Evolutionary conservation across 2,329 filamentous ascomycete genomes (phyloP), one percentile per base, ranked within the genome.

Genomic region (Pseudocercospora macadamiae): DNA sequence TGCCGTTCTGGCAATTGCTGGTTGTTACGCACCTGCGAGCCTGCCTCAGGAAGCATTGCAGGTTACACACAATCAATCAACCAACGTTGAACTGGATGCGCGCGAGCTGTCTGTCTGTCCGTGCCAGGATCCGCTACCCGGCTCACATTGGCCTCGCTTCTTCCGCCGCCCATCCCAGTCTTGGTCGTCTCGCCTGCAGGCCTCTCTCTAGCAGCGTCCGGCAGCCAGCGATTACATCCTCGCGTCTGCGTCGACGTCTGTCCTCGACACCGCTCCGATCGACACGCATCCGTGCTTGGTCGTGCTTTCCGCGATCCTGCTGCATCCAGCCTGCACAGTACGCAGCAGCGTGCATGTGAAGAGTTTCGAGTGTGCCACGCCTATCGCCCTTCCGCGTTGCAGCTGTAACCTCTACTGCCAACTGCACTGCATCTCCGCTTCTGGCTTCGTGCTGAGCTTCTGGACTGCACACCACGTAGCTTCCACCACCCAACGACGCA

Each of bases 281-380:
- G 51, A 53, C 36, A 53, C n/a, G n/a, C n/a, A n/a, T 30, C 51
- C 51, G 37, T 53, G 51, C 51, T 36, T 39, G 16, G 32, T 39
- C 51, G 30, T 25, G 32, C 28, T 18, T 25, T 39, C 30, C 30
- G 26, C 47, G 6, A 32, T 49, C 47, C 47, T 49, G 7, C 36
- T 39, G 36, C 36, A 12, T n/a, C n/a, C n/a, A n/a, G n/a, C 21
- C 44, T 47, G 44, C 37, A 42, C 37, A 42, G 6, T 12, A 42
- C 18, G 18, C 37, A 42, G 18, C 18, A 42, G 37, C 37, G 37
- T 42, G 37, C 44, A 47, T 47, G 44, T 47, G 44, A 47, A 47
- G 23, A 47, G 44, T 42, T 42, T 42, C 37, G 36, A 42, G 18
- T 21, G 18, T 42, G 37, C 37, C 23, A 28, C 42, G 23, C 23